These are phyloP conservation scores for Hericium erinaceus DNA, from an alignment of 768 basidiomycete genomes.

Conservation along the genomic window DNA sequence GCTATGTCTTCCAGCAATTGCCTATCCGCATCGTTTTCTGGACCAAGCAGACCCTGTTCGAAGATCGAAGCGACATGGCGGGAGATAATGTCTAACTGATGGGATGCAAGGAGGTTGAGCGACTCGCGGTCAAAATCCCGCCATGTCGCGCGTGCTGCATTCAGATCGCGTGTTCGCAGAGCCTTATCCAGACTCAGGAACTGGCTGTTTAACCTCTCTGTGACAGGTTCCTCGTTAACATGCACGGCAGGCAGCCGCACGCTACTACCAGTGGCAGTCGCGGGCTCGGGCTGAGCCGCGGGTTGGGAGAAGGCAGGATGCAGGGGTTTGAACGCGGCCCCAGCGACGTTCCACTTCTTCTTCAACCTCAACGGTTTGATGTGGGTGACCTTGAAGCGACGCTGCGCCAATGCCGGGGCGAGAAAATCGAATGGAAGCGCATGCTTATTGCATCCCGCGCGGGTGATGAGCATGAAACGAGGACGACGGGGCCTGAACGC, in stretches of 20 bases:
- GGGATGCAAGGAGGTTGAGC: conserved; percentile 34
- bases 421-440: conserved; percentile 34
- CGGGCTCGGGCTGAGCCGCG: too few relatives aligned
- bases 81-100: conserved; percentile 33
- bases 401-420: conserved; percentile 24
- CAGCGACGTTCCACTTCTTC: neutral
- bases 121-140: conserved; percentile 33
- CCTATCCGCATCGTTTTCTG: conserved; percentile 1
- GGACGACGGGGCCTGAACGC: neutral
- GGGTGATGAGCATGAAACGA: conserved; percentile 14
- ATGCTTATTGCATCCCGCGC: conserved; percentile 6
- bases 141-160: conserved; percentile 30
- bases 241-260: neutral
- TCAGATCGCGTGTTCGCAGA: conserved; percentile 26
- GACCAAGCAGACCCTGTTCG: conserved; percentile 9
- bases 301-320: too few relatives aligned
- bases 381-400: neutral
- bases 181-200: conserved; percentile 25
- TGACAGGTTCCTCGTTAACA: neutral
- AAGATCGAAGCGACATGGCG: conserved; percentile 23
- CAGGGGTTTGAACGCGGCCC: too few relatives aligned
- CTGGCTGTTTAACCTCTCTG: neutral
- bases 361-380: neutral
- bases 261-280: too few relatives aligned
- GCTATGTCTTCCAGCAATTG: conserved; percentile 19